phyloP scores from a whole-genome alignment of 208 protist genomes.

The Leishmania tropica region DNA sequence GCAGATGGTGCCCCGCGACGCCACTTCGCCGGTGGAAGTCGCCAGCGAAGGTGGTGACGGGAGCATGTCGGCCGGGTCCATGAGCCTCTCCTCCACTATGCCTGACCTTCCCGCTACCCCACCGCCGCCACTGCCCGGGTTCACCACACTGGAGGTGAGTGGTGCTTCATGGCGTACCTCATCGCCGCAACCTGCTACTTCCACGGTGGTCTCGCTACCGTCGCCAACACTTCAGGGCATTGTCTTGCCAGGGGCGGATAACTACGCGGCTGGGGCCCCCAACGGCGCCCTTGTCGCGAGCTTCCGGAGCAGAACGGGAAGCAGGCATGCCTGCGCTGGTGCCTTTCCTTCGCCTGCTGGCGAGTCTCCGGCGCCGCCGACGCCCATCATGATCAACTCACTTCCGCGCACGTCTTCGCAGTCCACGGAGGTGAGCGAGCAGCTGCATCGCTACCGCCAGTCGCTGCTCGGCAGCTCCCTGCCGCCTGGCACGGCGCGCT shows the following conservation, averaged over 20 bases:
- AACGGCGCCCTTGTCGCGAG: not conserved
- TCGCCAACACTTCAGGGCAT: not conserved
- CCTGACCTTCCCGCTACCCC: constrained; percentile 24
- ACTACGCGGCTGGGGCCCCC: not conserved
- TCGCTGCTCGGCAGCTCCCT: constrained; percentile 11
- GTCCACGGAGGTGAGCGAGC: constrained; percentile 21
- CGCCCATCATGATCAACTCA: constrained; percentile 20
- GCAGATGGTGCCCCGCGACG: not conserved
- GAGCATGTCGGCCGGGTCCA: not conserved
- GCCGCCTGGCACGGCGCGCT: constrained; percentile 13
- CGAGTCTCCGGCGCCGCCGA: constrained; percentile 9
- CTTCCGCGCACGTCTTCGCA: constrained; percentile 27
- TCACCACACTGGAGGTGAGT: not conserved
- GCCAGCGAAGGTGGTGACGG: not conserved
- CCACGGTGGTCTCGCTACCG: not conserved
- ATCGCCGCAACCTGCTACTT: not conserved
- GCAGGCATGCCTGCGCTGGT: not conserved
- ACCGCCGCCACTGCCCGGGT: not conserved
- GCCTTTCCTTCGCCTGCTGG: not conserved
- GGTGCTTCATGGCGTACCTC: not conserved
- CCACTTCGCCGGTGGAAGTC: not conserved
- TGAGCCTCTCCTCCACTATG: constrained; percentile 28
- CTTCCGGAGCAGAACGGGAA: constrained; percentile 9
- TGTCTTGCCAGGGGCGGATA: not conserved
- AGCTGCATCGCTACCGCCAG: constrained; percentile 15